phyloP scores from a whole-genome alignment of 2,329 filamentous ascomycete genomes.

The Escovopsis sp. region DNA sequence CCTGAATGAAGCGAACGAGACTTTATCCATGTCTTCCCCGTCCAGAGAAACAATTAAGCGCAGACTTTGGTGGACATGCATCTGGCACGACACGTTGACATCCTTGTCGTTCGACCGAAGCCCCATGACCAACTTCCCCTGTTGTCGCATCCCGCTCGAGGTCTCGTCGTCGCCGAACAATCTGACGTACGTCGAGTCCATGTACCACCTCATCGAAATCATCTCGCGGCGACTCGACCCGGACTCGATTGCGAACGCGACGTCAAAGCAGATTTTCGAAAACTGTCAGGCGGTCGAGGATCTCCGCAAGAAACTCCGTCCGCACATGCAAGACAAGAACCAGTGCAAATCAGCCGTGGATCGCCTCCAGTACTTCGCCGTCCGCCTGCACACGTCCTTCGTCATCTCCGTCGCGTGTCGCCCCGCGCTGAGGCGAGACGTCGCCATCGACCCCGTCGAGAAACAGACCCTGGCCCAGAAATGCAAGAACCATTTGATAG shows the following conservation, averaged over 20 bases:
- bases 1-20: slow-evolving; percentile 30
- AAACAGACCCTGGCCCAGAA: slow-evolving; percentile 40
- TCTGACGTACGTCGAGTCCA: slow-evolving; percentile 46
- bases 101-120: slow-evolving; percentile 53
- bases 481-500: slow-evolving; percentile 47
- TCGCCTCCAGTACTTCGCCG: slow-evolving; percentile 47
- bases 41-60: slow-evolving; percentile 40
- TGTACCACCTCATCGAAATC: slow-evolving; percentile 49
- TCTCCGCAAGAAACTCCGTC: slow-evolving; percentile 32
- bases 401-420: slow-evolving; percentile 51
- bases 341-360: slow-evolving; percentile 50
- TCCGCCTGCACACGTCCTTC: slow-evolving; percentile 50
- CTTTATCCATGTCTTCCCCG: slow-evolving; percentile 24
- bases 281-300: slow-evolving; percentile 41
- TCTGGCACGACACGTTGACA: slow-evolving; percentile 52
- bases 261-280: slow-evolving; percentile 40
- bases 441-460: slow-evolving; percentile 34
- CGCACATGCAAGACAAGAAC: slow-evolving; percentile 43
- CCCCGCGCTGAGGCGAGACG: slow-evolving; percentile 43
- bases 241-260: slow-evolving; percentile 33
- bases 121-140: slow-evolving; percentile 47
- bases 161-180: slow-evolving; percentile 29
- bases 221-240: slow-evolving; percentile 44
- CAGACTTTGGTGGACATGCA: slow-evolving; percentile 48
- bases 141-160: slow-evolving; percentile 36